Evolutionary conservation across 345 rosid genomes (phyloP).

Genomic region (Euphorbia lathyris): DNA sequence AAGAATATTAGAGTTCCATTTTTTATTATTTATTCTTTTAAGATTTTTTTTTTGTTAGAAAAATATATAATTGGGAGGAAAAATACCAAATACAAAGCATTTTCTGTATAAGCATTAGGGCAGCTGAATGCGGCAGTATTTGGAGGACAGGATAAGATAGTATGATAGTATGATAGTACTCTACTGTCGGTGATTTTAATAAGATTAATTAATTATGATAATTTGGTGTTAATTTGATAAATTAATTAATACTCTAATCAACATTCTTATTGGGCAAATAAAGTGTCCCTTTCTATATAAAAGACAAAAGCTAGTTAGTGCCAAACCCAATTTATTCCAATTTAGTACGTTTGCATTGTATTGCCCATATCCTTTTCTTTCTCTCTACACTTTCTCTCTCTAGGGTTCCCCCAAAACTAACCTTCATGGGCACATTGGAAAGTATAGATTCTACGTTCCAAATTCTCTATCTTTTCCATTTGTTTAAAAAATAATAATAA

Average conservation of each 20-base stretch:
- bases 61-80: too few species aligned
- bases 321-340: slow-evolving; percentile 29
- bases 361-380: not conserved
- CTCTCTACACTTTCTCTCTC: not conserved
- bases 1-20: too few species aligned
- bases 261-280: not conserved
- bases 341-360: not conserved
- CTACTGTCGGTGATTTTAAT: slow-evolving; percentile 3
- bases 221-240: not conserved
- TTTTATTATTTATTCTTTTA: too few species aligned
- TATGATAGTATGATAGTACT: not conserved
- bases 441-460: slow-evolving; percentile 20
- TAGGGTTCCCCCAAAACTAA: not conserved
- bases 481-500: too few species aligned
- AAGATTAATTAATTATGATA: not conserved
- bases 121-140: not conserved
- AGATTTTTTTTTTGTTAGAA: too few species aligned
- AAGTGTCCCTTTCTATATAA: slow-evolving; percentile 8
- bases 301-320: slow-evolving; percentile 6
- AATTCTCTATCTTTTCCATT: too few species aligned
- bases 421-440: slow-evolving; percentile 17
- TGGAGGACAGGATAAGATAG: not conserved
- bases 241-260: not conserved
- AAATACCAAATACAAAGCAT: not conserved
- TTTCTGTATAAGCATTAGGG: not conserved